Evolutionary conservation across 164 flowering plant genomes (phyloP).

Genomic region (Warburgia ugandensis): DNA sequence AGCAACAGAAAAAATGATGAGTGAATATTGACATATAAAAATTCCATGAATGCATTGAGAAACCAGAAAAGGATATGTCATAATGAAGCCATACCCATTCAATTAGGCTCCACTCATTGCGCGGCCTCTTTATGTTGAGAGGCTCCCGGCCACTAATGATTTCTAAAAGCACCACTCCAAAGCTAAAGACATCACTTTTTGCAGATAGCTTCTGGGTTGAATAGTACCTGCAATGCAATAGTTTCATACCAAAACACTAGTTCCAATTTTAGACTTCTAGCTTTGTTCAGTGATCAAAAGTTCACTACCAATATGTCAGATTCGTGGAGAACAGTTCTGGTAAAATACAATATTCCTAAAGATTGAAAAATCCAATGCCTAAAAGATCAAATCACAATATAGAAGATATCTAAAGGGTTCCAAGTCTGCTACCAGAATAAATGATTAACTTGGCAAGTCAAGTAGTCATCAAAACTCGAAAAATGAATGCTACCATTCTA

Average conservation of each 20-base stretch:
- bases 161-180: conserved; percentile 75
- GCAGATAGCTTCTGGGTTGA: conserved; percentile 72
- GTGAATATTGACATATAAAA: neutral
- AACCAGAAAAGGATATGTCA: neutral
- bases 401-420: too few relatives aligned
- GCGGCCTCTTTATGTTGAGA: conserved; percentile 64
- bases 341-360: too few relatives aligned
- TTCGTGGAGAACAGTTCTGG: too few relatives aligned
- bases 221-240: conserved; percentile 46
- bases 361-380: too few relatives aligned
- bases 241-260: neutral
- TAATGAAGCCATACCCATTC: conserved; percentile 59
- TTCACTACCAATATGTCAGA: too few relatives aligned
- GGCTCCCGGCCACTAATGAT: conserved; percentile 79
- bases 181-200: conserved; percentile 82
- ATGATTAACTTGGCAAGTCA: too few relatives aligned
- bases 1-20: neutral
- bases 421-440: too few relatives aligned
- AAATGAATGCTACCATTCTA: too few relatives aligned
- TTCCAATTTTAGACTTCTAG: neutral
- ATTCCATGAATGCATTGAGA: neutral
- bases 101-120: conserved; percentile 75
- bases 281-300: too few relatives aligned
- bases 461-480: too few relatives aligned
- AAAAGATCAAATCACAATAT: too few relatives aligned